Evolutionary conservation across 768 basidiomycete genomes (phyloP).

Genomic region (Termitomyces sp.): DNA sequence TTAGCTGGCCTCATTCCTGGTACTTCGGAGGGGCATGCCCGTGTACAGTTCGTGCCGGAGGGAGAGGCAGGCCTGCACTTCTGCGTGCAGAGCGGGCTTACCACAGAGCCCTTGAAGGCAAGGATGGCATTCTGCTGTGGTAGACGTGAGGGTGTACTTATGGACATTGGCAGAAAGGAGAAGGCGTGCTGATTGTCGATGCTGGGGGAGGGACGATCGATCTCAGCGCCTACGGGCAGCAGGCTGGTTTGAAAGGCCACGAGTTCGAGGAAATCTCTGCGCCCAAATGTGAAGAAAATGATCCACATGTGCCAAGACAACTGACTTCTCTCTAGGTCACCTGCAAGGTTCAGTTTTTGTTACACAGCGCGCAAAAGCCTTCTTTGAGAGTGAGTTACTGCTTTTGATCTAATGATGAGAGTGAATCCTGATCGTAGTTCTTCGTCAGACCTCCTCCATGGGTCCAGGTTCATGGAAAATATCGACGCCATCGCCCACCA

Average conservation of each 20-base stretch:
- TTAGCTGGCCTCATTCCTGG: constrained; percentile 45
- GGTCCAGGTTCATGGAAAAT: not conserved
- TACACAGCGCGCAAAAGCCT: not conserved
- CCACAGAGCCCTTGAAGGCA: not conserved
- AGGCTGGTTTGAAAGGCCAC: constrained; percentile 6
- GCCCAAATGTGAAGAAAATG: not conserved
- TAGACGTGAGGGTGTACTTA: not conserved
- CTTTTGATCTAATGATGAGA: not conserved
- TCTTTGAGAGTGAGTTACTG: not conserved
- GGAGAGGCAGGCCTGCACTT: constrained; percentile 1
- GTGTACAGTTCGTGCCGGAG: not conserved
- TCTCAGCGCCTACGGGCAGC: constrained; percentile 46
- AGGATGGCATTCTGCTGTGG: not conserved
- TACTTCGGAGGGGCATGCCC: constrained; percentile 13
- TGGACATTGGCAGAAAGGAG: constrained; percentile 27
- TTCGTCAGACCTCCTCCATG: not conserved
- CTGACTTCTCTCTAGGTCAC: not conserved
- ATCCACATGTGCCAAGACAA: not conserved
- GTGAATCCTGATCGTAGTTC: not conserved
- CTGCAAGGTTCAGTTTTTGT: constrained; percentile 3
- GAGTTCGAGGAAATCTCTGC: constrained; percentile 4
- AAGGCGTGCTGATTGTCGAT: constrained; percentile 52
- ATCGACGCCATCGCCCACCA: not conserved
- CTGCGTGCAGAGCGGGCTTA: not conserved
- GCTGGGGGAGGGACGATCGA: constrained; percentile 62